These are phyloP conservation scores for Erodium trifolium DNA, from an alignment of 441 rosid genomes.

Conservation along the genomic window DNA sequence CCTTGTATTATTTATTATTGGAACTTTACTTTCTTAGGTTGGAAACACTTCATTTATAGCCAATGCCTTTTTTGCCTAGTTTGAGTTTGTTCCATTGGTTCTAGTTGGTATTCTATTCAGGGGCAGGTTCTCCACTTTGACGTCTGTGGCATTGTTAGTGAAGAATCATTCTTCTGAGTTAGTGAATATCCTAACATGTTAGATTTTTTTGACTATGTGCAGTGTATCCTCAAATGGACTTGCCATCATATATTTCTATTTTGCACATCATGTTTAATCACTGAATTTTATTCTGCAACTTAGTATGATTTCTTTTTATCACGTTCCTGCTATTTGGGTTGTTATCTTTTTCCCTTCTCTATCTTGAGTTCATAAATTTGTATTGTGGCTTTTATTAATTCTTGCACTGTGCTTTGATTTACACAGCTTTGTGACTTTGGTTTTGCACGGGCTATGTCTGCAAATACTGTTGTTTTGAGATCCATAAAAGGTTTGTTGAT, in stretches of 20 bases:
- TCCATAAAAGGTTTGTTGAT: constrained; percentile 77
- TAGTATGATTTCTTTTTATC: neutral
- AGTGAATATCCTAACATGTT: neutral
- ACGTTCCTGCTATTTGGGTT: neutral
- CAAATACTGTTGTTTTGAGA: constrained; percentile 89
- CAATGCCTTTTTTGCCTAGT: neutral
- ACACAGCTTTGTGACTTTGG: constrained; percentile 96
- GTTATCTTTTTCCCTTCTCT: neutral
- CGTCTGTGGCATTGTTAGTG: neutral
- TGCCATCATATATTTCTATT: neutral
- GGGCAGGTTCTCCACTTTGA: constrained; percentile 6
- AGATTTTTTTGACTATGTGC: neutral
- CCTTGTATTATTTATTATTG: neutral
- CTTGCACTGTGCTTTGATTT: constrained; percentile 13
- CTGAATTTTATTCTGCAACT: constrained; percentile 1
- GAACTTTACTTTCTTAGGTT: constrained; percentile 4
- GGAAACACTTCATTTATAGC: neutral
- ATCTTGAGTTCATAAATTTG: constrained; percentile 7
- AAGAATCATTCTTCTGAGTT: neutral
- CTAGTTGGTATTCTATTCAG: neutral
- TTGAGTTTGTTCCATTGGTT: neutral
- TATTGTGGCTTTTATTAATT: constrained; percentile 12
- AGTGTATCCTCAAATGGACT: neutral
- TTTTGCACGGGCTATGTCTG: constrained; percentile 97
- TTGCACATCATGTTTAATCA: constrained; percentile 6